Evolutionary conservation across 345 rosid species (phyloP).

Genomic region (Acer negundo): DNA sequence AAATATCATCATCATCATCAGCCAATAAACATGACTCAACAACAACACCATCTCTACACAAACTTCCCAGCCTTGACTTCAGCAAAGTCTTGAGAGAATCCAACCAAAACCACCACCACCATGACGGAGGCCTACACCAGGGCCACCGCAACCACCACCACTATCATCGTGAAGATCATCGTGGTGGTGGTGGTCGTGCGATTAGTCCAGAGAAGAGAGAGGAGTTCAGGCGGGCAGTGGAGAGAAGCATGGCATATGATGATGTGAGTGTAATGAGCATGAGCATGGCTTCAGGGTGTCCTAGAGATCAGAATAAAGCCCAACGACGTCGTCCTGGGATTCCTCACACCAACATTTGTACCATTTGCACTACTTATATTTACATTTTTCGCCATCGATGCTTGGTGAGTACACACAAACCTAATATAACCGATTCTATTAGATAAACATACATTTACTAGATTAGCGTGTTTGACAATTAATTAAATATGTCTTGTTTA

Average conservation of each 20-base stretch:
- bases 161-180: not conserved
- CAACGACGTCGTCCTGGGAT: slow-evolving; percentile 57
- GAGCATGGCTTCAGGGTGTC: slow-evolving; percentile 37
- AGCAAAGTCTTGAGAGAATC: slow-evolving; percentile 36
- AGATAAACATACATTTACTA: too few relatives aligned
- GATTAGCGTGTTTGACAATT: too few relatives aligned
- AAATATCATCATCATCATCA: slow-evolving; percentile 1
- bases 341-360: slow-evolving; percentile 72
- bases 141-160: not conserved
- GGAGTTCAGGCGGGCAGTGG: slow-evolving; percentile 15
- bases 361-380: slow-evolving; percentile 53
- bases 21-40: slow-evolving; percentile 6
- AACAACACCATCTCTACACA: slow-evolving; percentile 7
- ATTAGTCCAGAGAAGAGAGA: slow-evolving; percentile 9
- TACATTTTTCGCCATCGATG: slow-evolving; percentile 64
- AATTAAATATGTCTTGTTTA: too few relatives aligned
- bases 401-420: slow-evolving; percentile 34
- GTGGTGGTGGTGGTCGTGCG: not conserved
- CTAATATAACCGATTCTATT: not conserved
- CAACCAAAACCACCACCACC: slow-evolving; percentile 10
- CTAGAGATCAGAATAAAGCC: slow-evolving; percentile 14
- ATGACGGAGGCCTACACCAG: slow-evolving; percentile 7
- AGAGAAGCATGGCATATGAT: slow-evolving; percentile 28
- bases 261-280: slow-evolving; percentile 39
- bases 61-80: slow-evolving; percentile 52